Conservation (phyloP, 148 eudicot genomes). For the Nepenthes mirabilis region DNA sequence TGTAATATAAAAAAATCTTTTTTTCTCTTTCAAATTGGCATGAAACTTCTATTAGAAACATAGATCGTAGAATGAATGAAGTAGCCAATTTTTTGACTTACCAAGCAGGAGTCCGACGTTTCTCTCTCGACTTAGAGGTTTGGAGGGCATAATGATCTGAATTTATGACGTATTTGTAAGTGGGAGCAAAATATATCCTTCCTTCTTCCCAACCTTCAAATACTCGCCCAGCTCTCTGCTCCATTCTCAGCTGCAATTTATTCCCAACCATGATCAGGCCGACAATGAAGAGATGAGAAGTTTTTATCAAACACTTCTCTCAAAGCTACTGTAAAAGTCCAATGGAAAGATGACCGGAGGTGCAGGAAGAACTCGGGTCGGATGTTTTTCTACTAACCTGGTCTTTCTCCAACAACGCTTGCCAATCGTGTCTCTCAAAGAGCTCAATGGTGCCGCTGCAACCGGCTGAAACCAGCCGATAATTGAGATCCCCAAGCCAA, state of each 20-base stretch:
- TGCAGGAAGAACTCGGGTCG: too few species aligned
- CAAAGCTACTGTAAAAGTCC: background rate
- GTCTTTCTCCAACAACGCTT: slow-evolving; percentile 50
- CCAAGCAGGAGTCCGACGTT: slow-evolving; percentile 67
- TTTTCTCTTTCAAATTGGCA: too few species aligned
- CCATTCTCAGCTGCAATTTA: slow-evolving; percentile 35
- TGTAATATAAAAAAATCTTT: too few species aligned
- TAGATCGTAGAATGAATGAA: background rate
- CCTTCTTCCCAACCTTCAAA: slow-evolving; percentile 67
- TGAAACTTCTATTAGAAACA: background rate
- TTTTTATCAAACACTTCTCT: background rate
- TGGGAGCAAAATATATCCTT: slow-evolving; percentile 46
- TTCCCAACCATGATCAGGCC: background rate
- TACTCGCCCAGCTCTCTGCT: slow-evolving; percentile 51
- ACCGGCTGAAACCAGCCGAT: slow-evolving; percentile 28
- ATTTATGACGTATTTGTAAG: slow-evolving; percentile 40
- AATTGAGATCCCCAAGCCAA: slow-evolving; percentile 72
- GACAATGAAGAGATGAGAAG: background rate
- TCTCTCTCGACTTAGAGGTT: slow-evolving; percentile 28
- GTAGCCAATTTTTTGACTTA: slow-evolving; percentile 7
- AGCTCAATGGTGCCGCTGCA: slow-evolving; percentile 26
- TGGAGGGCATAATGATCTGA: slow-evolving; percentile 43
- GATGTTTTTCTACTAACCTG: slow-evolving; percentile 25
- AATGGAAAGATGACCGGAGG: too few species aligned
- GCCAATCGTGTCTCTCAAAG: slow-evolving; percentile 40